Evolutionary conservation across 345 rosid species (phyloP).

Genomic region (Jatropha curcas): DNA sequence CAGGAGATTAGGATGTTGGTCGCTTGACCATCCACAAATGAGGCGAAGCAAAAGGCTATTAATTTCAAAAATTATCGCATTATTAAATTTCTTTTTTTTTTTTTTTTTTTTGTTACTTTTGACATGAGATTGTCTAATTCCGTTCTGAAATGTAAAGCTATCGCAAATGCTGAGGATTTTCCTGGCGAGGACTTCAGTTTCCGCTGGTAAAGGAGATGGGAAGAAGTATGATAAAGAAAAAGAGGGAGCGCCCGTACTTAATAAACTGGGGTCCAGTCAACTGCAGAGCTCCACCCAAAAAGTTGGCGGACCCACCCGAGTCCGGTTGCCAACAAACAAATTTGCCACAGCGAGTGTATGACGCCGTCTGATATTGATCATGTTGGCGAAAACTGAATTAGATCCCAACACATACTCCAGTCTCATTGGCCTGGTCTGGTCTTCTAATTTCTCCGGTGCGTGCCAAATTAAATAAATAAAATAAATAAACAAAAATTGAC

Average conservation of each 20-base stretch:
- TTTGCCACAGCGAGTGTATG: conserved; percentile 43
- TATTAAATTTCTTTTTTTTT: no score
- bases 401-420: conserved; percentile 42
- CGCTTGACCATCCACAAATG: conserved; percentile 69
- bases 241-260: conserved; percentile 36
- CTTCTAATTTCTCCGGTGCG: conserved; percentile 31
- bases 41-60: conserved; percentile 70
- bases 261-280: conserved; percentile 61
- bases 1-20: conserved; percentile 94
- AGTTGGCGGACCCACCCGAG: conserved; percentile 33
- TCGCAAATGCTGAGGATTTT: conserved; percentile 48
- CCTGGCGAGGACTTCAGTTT: conserved; percentile 54
- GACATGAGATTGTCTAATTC: neutral
- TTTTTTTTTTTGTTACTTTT: neutral
- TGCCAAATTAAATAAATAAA: neutral
- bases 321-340: conserved; percentile 28
- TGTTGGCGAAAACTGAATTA: conserved; percentile 38
- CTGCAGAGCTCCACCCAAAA: conserved; percentile 63
- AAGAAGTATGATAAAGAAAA: conserved; percentile 22
- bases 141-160: conserved; percentile 30
- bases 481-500: neutral
- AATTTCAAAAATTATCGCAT: no score
- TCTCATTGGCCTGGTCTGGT: conserved; percentile 36
- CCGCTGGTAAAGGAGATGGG: conserved; percentile 51
- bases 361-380: conserved; percentile 37